These are phyloP conservation scores for Schoenoplectus tabernaemontani DNA, from an alignment of 202 grass and related monocot species.

Conservation along the genomic window DNA sequence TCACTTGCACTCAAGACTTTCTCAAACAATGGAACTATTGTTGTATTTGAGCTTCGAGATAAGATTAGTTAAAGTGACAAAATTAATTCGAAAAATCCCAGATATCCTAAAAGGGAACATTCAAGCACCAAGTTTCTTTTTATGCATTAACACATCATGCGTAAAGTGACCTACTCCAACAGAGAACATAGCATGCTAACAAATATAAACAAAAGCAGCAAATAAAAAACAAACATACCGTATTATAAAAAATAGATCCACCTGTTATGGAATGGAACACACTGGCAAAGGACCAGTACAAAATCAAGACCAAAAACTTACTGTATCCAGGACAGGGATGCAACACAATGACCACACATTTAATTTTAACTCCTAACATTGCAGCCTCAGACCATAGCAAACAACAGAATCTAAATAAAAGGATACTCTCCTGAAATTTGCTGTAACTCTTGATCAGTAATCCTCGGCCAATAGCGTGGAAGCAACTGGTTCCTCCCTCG, in stretches of 20 bases:
- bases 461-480: conserved; percentile 96
- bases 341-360: neutral
- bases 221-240: neutral
- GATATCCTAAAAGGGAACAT: neutral
- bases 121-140: neutral
- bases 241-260: neutral
- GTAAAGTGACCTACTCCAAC: neutral
- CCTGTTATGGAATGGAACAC: neutral
- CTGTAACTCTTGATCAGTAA: conserved; percentile 94
- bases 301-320: neutral
- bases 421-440: conserved; percentile 99
- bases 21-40: conserved; percentile 92
- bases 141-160: neutral
- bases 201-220: neutral
- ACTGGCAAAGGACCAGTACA: neutral
- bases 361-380: neutral
- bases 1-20: conserved; percentile 97
- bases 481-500: conserved; percentile 90
- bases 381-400: neutral
- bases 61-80: conserved; percentile 45
- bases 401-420: conserved; percentile 2
- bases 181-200: neutral
- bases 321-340: neutral
- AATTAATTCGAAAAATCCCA: neutral
- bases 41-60: conserved; percentile 70